Evolutionary conservation across 371 early-diverging fungal genomes (phyloP).

Genomic region (Mortierella sp.): DNA sequence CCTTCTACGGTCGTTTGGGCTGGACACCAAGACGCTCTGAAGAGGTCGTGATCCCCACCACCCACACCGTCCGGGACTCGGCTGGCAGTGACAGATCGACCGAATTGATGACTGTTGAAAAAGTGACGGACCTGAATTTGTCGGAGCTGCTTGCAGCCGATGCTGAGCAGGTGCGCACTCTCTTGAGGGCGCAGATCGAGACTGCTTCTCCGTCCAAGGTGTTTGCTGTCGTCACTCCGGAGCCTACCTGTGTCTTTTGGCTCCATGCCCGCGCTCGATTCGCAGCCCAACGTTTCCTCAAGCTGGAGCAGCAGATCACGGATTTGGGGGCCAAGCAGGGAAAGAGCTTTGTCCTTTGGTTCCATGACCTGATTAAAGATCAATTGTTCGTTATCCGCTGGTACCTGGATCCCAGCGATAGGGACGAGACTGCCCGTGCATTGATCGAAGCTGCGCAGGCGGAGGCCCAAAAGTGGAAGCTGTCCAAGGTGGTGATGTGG

Average conservation of each 20-base stretch:
- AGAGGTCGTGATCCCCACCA: slow-evolving; percentile 37
- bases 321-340: slow-evolving; percentile 16
- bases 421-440: slow-evolving; percentile 7
- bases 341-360: slow-evolving; percentile 44
- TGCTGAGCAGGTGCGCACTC: slow-evolving; percentile 20
- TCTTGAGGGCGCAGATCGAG: slow-evolving; percentile 7
- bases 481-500: slow-evolving; percentile 43
- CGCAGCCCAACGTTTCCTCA: slow-evolving; percentile 11
- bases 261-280: slow-evolving; percentile 31
- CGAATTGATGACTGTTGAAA: background rate
- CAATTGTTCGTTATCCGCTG: slow-evolving; percentile 36
- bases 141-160: slow-evolving; percentile 17
- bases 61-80: slow-evolving; percentile 1
- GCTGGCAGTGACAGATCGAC: background rate
- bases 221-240: slow-evolving; percentile 30
- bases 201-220: background rate
- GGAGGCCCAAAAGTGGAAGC: slow-evolving; percentile 33
- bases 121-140: slow-evolving; percentile 19
- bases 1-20: slow-evolving; percentile 59
- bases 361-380: slow-evolving; percentile 25
- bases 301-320: slow-evolving; percentile 11
- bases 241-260: slow-evolving; percentile 34
- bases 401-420: slow-evolving; percentile 19
- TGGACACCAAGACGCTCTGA: slow-evolving; percentile 50
- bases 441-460: slow-evolving; percentile 30